Evolutionary conservation across 2,329 filamentous ascomycete species (phyloP).

Genomic region (Fonsecaea nubica): DNA sequence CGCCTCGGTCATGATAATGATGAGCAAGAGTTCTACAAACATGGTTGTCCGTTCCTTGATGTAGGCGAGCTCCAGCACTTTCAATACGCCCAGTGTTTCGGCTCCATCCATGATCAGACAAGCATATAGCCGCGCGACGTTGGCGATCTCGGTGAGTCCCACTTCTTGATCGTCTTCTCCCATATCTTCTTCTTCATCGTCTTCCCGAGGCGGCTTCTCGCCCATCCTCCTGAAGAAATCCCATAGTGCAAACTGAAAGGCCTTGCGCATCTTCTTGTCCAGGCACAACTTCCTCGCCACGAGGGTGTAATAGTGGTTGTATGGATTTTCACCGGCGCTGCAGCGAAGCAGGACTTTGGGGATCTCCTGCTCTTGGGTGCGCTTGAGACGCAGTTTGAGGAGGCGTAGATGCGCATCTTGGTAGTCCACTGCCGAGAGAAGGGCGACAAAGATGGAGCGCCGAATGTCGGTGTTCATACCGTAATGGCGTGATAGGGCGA

Average conservation of each 20-base stretch:
- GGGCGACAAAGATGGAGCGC: slow-evolving; percentile 88
- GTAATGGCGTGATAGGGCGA: slow-evolving; percentile 76
- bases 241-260: slow-evolving; percentile 87
- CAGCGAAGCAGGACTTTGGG: slow-evolving; percentile 88
- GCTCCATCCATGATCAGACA: slow-evolving; percentile 66
- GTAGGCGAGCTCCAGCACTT: slow-evolving; percentile 75
- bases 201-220: slow-evolving; percentile 74
- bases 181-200: slow-evolving; percentile 64
- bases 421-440: slow-evolving; percentile 83
- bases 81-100: slow-evolving; percentile 64
- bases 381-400: slow-evolving; percentile 82
- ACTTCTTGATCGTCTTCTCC: slow-evolving; percentile 52
- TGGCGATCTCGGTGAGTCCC: slow-evolving; percentile 66
- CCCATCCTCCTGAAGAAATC: slow-evolving; percentile 83
- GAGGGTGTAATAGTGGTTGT: slow-evolving; percentile 93
- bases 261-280: slow-evolving; percentile 77
- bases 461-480: slow-evolving; percentile 87
- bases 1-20: slow-evolving; percentile 74
- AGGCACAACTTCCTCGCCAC: slow-evolving; percentile 79
- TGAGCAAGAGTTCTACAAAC: slow-evolving; percentile 81
- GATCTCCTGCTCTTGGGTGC: slow-evolving; percentile 83
- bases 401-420: slow-evolving; percentile 83
- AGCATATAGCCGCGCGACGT: slow-evolving; percentile 71
- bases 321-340: slow-evolving; percentile 77
- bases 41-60: slow-evolving; percentile 76